phyloP scores from a whole-genome alignment of 2,329 filamentous ascomycete genomes.

The Chaetomiaceae sp. region DNA sequence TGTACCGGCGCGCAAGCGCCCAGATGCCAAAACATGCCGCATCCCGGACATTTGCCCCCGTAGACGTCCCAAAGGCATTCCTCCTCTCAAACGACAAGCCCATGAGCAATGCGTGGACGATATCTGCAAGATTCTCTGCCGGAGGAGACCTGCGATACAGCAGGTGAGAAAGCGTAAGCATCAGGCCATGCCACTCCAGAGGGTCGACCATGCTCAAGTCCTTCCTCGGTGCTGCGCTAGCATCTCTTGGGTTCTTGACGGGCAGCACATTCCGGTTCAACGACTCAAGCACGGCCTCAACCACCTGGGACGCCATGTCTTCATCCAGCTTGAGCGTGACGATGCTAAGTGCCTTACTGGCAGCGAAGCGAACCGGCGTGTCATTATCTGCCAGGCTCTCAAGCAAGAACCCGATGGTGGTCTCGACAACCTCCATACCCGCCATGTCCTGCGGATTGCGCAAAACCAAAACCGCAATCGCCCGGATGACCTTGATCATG shows the following conservation, averaged over 20 bases:
- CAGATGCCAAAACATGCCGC: slow-evolving; percentile 95
- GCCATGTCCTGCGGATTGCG: slow-evolving; percentile 43
- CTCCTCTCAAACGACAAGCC: slow-evolving; percentile 87
- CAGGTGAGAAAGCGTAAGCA: slow-evolving; percentile 79
- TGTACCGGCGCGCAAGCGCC: slow-evolving; percentile 84
- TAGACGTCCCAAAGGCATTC: slow-evolving; percentile 74
- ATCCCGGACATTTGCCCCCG: slow-evolving; percentile 88
- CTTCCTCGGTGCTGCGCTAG: slow-evolving; percentile 37
- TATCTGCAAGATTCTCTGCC: slow-evolving; percentile 62
- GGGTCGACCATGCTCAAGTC: slow-evolving; percentile 74
- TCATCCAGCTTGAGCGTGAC: slow-evolving; percentile 74
- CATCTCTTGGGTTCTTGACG: slow-evolving; percentile 37
- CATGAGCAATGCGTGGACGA: slow-evolving; percentile 71
- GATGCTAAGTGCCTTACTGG: slow-evolving; percentile 87
- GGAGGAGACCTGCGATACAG: slow-evolving; percentile 81
- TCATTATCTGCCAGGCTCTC: slow-evolving; percentile 79
- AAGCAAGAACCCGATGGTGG: slow-evolving; percentile 75
- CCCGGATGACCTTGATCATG: slow-evolving; percentile 78
- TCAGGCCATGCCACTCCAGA: slow-evolving; percentile 87
- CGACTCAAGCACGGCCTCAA: slow-evolving; percentile 77
- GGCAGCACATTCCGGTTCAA: slow-evolving; percentile 56
- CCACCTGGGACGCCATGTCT: slow-evolving; percentile 79
- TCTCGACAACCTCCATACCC: slow-evolving; percentile 63
- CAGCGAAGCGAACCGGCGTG: slow-evolving; percentile 82
- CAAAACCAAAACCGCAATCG: slow-evolving; percentile 64